These are phyloP conservation scores for Macadamia tetraphylla DNA, from an alignment of 164 flowering plant genomes.

Conservation along the genomic window DNA sequence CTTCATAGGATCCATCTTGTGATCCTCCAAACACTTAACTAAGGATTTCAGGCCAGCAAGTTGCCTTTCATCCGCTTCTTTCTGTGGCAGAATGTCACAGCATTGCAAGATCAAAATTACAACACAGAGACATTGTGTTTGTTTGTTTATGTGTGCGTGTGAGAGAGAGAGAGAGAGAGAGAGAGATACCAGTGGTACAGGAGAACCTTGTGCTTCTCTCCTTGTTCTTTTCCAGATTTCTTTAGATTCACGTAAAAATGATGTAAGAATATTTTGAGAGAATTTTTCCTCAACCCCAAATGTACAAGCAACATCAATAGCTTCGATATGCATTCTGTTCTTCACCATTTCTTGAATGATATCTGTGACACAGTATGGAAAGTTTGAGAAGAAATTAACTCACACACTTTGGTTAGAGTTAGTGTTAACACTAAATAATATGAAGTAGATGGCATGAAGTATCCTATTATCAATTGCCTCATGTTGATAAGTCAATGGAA, in stretches of 20 bases:
- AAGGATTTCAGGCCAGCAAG: constrained; percentile 36
- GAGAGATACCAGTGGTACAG: constrained; percentile 25
- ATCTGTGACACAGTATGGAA: constrained; percentile 20
- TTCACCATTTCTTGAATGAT: constrained; percentile 35
- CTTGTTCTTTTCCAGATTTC: constrained; percentile 25
- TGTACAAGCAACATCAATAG: constrained; percentile 30
- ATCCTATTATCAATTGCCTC: too few species aligned
- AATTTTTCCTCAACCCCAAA: constrained; percentile 46
- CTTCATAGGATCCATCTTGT: constrained; percentile 29
- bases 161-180: background rate
- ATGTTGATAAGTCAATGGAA: too few species aligned
- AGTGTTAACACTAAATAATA: too few species aligned
- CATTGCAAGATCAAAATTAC: background rate
- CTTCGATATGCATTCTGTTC: constrained; percentile 32
- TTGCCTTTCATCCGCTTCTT: constrained; percentile 33
- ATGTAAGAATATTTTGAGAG: constrained; percentile 25
- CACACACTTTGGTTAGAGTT: too few species aligned
- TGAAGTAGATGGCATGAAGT: too few species aligned
- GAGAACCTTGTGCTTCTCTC: constrained; percentile 22
- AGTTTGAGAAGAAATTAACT: background rate
- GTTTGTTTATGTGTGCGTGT: background rate
- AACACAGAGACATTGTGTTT: too few species aligned
- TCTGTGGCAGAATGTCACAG: constrained; percentile 25
- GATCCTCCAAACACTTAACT: constrained; percentile 31
- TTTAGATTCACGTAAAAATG: constrained; percentile 27